Evolutionary conservation across 495 filamentous ascomycete genomes (phyloP).

Genomic region (Xylaria intraflava): DNA sequence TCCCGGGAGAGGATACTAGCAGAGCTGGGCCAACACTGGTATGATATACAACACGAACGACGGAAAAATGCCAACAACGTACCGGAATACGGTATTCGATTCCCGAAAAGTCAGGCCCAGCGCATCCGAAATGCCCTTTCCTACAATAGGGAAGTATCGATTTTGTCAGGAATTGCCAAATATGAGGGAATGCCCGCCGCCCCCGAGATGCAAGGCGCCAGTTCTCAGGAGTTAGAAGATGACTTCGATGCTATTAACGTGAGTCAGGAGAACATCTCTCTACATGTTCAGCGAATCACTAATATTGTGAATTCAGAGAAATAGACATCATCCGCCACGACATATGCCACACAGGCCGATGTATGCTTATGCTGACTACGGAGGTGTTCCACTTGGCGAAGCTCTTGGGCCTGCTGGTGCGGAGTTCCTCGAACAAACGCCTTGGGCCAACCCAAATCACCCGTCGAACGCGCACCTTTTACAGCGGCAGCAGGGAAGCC

Average conservation of each 20-base stretch:
- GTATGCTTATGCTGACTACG: slow-evolving; percentile 26
- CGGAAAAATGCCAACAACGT: slow-evolving; percentile 75
- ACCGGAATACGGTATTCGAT: slow-evolving; percentile 69
- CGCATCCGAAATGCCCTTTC: slow-evolving; percentile 73
- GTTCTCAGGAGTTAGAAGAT: slow-evolving; percentile 68
- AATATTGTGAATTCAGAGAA: slow-evolving; percentile 15
- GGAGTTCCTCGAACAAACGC: slow-evolving; percentile 73
- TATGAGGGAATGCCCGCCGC: slow-evolving; percentile 94
- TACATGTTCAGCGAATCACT: not conserved
- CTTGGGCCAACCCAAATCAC: slow-evolving; percentile 85
- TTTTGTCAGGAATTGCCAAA: slow-evolving; percentile 85
- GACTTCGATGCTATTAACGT: slow-evolving; percentile 89
- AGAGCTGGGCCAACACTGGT: slow-evolving; percentile 74
- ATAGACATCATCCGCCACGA: slow-evolving; percentile 20
- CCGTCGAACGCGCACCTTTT: slow-evolving; percentile 54
- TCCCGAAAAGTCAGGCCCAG: slow-evolving; percentile 61
- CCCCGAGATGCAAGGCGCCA: slow-evolving; percentile 67
- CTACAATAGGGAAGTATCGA: slow-evolving; percentile 89
- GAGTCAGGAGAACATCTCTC: slow-evolving; percentile 34
- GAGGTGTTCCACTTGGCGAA: slow-evolving; percentile 33
- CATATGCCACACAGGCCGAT: slow-evolving; percentile 19
- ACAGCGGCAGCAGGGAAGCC: slow-evolving; percentile 33
- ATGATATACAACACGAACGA: slow-evolving; percentile 85
- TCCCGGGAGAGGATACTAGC: slow-evolving; percentile 74
- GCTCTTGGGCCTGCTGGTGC: slow-evolving; percentile 63